Evolutionary conservation across 108 stramenopile species (phyloP).

Genomic region (Discostella stelligeroides): DNA sequence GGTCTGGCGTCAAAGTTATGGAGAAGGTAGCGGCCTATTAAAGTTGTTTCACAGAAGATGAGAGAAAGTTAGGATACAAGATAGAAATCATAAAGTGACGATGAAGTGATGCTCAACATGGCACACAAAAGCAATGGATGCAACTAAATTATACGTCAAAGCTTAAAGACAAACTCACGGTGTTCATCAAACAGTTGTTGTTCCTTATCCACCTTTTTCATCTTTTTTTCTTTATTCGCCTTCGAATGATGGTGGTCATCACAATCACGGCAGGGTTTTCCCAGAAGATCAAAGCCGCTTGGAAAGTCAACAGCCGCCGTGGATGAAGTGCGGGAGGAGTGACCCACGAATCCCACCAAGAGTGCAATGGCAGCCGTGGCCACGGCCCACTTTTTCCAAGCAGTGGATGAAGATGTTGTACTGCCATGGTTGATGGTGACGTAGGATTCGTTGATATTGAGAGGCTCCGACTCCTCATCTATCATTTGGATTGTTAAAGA

Average conservation of each 20-base stretch:
- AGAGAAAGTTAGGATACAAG: too few relatives aligned
- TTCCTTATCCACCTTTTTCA: not conserved
- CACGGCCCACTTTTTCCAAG: conserved; percentile 32
- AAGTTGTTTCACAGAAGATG: not conserved
- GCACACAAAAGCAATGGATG: too few relatives aligned
- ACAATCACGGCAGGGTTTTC: not conserved
- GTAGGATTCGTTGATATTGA: not conserved
- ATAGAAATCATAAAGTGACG: too few relatives aligned
- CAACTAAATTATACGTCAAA: not conserved
- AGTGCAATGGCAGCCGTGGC: conserved; percentile 22
- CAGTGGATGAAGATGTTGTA: not conserved
- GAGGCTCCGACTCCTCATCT: conserved; percentile 14
- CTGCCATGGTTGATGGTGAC: not conserved
- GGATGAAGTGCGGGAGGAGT: conserved; percentile 1
- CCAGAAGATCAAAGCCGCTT: too few relatives aligned
- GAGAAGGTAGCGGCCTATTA: conserved; percentile 76
- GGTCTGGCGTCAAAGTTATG: conserved; percentile 86
- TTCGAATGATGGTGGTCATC: conserved; percentile 3
- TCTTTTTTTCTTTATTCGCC: not conserved
- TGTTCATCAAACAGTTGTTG: conserved; percentile 17
- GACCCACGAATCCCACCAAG: conserved; percentile 6
- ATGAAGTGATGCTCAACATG: not conserved
- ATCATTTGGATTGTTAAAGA: not conserved
- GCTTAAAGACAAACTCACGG: not conserved
- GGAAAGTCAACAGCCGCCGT: too few relatives aligned